Base-by-base conservation (phyloP, 495 filamentous ascomycete species). In the Filosporella fistucella region DNA sequence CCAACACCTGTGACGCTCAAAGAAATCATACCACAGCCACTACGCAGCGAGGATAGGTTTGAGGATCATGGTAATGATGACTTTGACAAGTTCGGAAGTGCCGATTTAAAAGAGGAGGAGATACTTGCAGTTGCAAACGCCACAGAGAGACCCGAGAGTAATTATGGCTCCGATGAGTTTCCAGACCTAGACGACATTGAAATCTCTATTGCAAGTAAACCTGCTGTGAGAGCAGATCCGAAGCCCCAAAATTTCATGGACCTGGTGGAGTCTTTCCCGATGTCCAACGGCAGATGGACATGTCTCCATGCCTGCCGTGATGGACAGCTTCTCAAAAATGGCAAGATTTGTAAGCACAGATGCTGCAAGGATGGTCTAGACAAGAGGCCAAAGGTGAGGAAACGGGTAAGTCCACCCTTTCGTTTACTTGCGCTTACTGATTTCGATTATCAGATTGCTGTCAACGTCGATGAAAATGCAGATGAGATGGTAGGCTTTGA, bases 351-450 rank as follows among this genome's bases (percentile, higher is more conserved):
- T 51, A 65, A 56, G 12, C 93, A 98, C 56, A 64, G 80, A 28
- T 98, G 93, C 57, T 98, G 93, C 61, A 80, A 78, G n/a, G 87
- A 95, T 37, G 91, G 91, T 1, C 57, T 93, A 4, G 84, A 90
- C 25, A 94, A 86, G 45, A 84, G 80, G 25, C 81, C 84, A 6
- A 89, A 83, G 49, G 62, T 34, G 34, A 53, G 42, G 42, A 45
- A 40, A 42, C 29, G 21, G 41, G 35, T 38, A 13, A 38, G 13
- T 35, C 13, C n/a, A 12, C 6, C 7, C n/a, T 35, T 35, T 14
- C 33, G 33, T 6, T 14, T 17, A 35, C 6, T 7, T 7, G 18
- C 6, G 6, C 13, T 14, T 35, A 16, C 5, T n/a, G 13, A 17
- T 6, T 17, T 35, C 18, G 33, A 35, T n/a, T 12, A 35, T 14